Conservation (phyloP, 2,329 filamentous ascomycete species). For the Monilinia polystroma region DNA sequence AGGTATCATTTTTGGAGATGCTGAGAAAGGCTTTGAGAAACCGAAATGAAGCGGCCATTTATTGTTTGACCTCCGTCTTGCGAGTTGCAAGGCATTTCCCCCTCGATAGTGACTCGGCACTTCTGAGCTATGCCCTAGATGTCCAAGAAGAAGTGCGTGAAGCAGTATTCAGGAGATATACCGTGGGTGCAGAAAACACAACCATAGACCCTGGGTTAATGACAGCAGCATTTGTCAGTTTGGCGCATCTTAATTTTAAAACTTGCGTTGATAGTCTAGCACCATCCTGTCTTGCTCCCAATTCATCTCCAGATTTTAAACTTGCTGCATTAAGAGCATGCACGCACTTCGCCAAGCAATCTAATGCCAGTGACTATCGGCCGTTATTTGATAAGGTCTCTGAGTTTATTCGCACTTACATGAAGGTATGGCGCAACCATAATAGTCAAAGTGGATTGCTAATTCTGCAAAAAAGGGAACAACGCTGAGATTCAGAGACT, state of each 20-base stretch:
- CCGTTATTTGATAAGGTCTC: constrained; percentile 56
- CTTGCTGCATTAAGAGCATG: constrained; percentile 62
- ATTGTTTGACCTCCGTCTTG: constrained; percentile 62
- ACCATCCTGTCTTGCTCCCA: constrained; percentile 56
- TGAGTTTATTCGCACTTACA: constrained; percentile 55
- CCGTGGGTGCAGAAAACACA: constrained; percentile 48
- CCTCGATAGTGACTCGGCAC: constrained; percentile 56
- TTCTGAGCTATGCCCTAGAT: constrained; percentile 65
- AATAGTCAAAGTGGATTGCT: constrained; percentile 23
- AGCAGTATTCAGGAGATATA: constrained; percentile 59
- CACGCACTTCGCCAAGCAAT: constrained; percentile 58
- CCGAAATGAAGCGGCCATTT: constrained; percentile 65
- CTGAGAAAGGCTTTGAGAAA: constrained; percentile 63
- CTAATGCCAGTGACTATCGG: constrained; percentile 50
- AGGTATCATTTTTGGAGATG: constrained; percentile 63
- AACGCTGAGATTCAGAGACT: constrained; percentile 32
- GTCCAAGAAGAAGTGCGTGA: constrained; percentile 68
- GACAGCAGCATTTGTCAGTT: constrained; percentile 64
- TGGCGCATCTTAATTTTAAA: constrained; percentile 61
- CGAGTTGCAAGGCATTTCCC: constrained; percentile 64
- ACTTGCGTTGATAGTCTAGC: constrained; percentile 56
- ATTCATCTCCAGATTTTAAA: constrained; percentile 59
- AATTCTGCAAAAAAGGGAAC: constrained; percentile 29
- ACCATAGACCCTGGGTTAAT: constrained; percentile 63
- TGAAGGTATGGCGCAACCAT: constrained; percentile 49